Evolutionary conservation across 164 flowering plant genomes (phyloP), one percentile per base, ranked within the genome.

Genomic region (Aristolochia californica): DNA sequence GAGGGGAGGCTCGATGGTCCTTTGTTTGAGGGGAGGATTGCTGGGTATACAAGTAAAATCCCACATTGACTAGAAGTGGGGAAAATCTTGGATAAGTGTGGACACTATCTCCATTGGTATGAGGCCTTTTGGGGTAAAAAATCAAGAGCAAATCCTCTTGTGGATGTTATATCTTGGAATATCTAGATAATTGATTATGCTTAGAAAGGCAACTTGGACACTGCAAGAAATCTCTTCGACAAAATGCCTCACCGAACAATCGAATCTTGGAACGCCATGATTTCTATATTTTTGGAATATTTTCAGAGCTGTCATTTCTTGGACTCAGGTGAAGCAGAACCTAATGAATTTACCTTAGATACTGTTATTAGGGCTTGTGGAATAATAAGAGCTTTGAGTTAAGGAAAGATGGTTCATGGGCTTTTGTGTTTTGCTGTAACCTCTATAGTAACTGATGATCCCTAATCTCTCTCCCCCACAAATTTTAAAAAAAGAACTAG

Each of bases 231-330:
- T 0, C 3, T 82, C 56, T 85, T 85, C 70, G 84, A 83, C 59
- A 68, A 64, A 77, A 85, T 83, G 88, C 70, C 76, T 0, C 13
- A 14, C 0, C 57, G 81, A 74, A 78, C 81, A 1, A 81, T 72
- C 18, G 83, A 78, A 10, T 81, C 88, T n/a, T 85, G 82, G 81
- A 85, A 85, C 73, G 59, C 80, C 54, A 80, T 85, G 80, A 69
- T 83, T 38, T 74, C 80, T 50, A 81, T 84, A 12, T 80, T 78
- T 57, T 68, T 80, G 13, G 74, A 77, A 28, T 72, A 82, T 78
- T 1, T 44, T 13, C 26, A 69, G 72, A 26, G 83, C 75, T 69
- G 82, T 83, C 18, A 67, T 69, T 47, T 72, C 74, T 0, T 85
- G 55, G 51, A 48, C 51, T 13, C 2, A 13, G 47, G 47, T 8